A percentile compares a stretch with the other conserved stretches of the same genome.
phyloP scores from a whole-genome alignment of 1,139 yeast species.

The Geotrichum bryndzae region DNA sequence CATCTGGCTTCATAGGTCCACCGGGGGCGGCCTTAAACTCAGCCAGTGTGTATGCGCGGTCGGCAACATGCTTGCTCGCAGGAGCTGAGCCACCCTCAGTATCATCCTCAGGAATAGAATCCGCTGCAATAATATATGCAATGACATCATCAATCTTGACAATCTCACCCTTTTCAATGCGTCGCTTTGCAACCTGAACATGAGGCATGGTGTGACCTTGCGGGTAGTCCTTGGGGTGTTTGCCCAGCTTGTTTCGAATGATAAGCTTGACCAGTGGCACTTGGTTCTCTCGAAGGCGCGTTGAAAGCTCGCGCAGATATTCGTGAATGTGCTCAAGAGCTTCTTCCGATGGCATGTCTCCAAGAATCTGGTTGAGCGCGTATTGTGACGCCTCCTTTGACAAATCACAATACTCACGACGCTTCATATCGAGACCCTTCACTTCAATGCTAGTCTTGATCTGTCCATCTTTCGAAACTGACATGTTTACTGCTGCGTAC shows the following conservation, averaged over 20 bases:
- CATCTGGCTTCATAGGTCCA: slow-evolving; percentile 59
- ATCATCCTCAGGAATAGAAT: slow-evolving; percentile 19
- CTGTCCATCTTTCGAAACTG: slow-evolving; percentile 39
- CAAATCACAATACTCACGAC: slow-evolving; percentile 92
- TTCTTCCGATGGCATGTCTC: slow-evolving; percentile 71
- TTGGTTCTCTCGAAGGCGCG: slow-evolving; percentile 54
- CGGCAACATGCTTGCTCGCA: slow-evolving; percentile 45
- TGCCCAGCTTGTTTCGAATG: slow-evolving; percentile 38
- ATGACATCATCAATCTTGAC: slow-evolving; percentile 87
- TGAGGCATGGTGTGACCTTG: slow-evolving; percentile 80
- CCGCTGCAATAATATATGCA: slow-evolving; percentile 60
- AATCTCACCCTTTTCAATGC: slow-evolving; percentile 73
- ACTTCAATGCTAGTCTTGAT: slow-evolving; percentile 65
- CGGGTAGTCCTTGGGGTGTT: slow-evolving; percentile 38
- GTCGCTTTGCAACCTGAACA: slow-evolving; percentile 83
- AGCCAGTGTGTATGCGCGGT: slow-evolving; percentile 71
- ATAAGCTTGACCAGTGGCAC: slow-evolving; percentile 56
- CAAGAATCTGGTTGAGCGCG: slow-evolving; percentile 64
- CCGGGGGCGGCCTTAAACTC: slow-evolving; percentile 54
- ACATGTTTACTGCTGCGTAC: slow-evolving; percentile 81
- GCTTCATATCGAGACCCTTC: slow-evolving; percentile 93
- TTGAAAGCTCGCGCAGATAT: slow-evolving; percentile 58
- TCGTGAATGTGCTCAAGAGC: slow-evolving; percentile 69
- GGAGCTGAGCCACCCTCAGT: neutral
- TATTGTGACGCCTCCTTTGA: slow-evolving; percentile 82